Conservation (phyloP, 2,329 filamentous ascomycete genomes). For the Capronia americana region DNA sequence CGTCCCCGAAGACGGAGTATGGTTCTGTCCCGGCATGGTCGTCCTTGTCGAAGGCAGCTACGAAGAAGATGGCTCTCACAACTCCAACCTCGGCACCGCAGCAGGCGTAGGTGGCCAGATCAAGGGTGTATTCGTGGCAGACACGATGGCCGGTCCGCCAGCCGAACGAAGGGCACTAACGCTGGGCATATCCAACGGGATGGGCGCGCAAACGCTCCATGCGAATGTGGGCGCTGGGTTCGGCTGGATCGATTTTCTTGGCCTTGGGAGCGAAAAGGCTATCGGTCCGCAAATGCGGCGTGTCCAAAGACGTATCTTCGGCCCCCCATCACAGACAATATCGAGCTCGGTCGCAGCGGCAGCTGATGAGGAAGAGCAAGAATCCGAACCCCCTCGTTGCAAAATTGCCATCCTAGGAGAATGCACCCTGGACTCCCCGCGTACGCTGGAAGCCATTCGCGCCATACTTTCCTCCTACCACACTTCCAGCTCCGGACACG, state of each 20-base stretch:
- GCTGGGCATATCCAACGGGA: slow-evolving; percentile 69
- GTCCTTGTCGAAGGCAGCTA: slow-evolving; percentile 95
- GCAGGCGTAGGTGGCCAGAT: slow-evolving; percentile 83
- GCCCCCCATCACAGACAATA: slow-evolving; percentile 32
- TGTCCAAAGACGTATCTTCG: slow-evolving; percentile 74
- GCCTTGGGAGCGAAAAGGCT: slow-evolving; percentile 86
- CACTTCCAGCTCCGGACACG: slow-evolving; percentile 55
- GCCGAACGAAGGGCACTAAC: slow-evolving; percentile 83
- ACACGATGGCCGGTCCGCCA: slow-evolving; percentile 89
- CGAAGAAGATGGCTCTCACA: slow-evolving; percentile 82
- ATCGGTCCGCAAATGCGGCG: slow-evolving; percentile 81
- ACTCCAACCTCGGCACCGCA: slow-evolving; percentile 69
- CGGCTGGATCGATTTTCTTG: slow-evolving; percentile 96
- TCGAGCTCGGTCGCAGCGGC: slow-evolving; percentile 45
- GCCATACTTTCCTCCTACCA: slow-evolving; percentile 80
- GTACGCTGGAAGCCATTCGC: slow-evolving; percentile 78
- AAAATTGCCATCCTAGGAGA: slow-evolving; percentile 81
- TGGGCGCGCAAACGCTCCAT: slow-evolving; percentile 42
- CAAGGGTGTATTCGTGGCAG: slow-evolving; percentile 88
- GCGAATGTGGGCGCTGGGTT: slow-evolving; percentile 73
- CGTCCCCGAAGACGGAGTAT: slow-evolving; percentile 84
- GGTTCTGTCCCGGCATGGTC: slow-evolving; percentile 96
- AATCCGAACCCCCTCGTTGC: slow-evolving; percentile 44
- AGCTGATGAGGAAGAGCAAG: slow-evolving; percentile 40
- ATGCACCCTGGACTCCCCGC: slow-evolving; percentile 82